Conservation (phyloP, 1,284 basidiomycete species). For the Rhizoctonia solani region DNA sequence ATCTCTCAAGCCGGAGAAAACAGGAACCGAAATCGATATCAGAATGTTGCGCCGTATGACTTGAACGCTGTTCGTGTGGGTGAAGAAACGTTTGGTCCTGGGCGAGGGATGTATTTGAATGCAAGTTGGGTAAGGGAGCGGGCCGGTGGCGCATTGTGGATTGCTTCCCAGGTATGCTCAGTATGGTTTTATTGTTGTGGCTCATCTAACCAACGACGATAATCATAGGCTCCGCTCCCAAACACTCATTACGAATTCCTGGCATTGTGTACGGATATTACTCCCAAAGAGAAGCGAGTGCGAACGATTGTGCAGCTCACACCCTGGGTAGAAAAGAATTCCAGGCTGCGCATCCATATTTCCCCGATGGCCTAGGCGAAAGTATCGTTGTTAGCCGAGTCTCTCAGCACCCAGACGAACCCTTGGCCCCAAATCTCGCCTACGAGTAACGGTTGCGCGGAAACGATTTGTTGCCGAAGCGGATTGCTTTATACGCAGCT, state of each 20-base stretch:
- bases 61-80: constrained; percentile 65
- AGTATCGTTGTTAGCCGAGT: constrained; percentile 57
- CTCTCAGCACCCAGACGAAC: constrained; percentile 45
- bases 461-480: constrained; percentile 53
- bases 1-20: constrained; percentile 45
- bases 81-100: constrained; percentile 30
- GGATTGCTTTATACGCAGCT: constrained; percentile 52
- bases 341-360: constrained; percentile 75
- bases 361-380: constrained; percentile 62
- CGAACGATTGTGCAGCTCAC: constrained; percentile 82
- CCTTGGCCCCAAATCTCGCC: constrained; percentile 61
- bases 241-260: constrained; percentile 74
- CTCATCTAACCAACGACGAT: not conserved
- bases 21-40: constrained; percentile 65
- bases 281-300: constrained; percentile 47
- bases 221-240: constrained; percentile 61
- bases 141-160: constrained; percentile 75
- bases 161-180: constrained; percentile 64
- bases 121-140: constrained; percentile 81
- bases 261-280: constrained; percentile 54
- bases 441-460: constrained; percentile 43
- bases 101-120: constrained; percentile 64
- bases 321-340: constrained; percentile 64
- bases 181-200: not conserved
- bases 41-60: constrained; percentile 79